These are phyloP conservation scores for Globisporangium nagaii DNA, from an alignment of 352 stramenopile species.

Conservation along the genomic window DNA sequence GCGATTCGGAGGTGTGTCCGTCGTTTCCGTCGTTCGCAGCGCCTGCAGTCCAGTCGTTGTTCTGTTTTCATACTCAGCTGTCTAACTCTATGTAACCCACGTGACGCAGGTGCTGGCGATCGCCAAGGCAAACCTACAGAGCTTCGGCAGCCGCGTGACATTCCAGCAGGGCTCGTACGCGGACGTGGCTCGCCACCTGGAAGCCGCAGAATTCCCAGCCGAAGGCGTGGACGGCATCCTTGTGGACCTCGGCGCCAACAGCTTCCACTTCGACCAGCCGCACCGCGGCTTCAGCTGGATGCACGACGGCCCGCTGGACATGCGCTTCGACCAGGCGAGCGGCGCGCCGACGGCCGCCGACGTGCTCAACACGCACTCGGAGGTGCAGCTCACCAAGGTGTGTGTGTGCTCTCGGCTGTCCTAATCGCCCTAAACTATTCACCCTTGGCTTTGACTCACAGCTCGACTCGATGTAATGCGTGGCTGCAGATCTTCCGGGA, in stretches of 20 bases:
- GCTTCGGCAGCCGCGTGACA: slow-evolving; percentile 40
- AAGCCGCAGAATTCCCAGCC: slow-evolving; percentile 28
- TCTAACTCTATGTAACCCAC: not conserved
- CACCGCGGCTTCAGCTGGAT: slow-evolving; percentile 68
- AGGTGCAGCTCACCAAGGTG: slow-evolving; percentile 65
- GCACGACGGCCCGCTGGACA: slow-evolving; percentile 72
- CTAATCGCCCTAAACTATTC: too few relatives aligned
- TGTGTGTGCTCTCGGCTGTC: not conserved
- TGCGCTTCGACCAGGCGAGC: slow-evolving; percentile 64
- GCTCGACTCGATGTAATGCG: not conserved
- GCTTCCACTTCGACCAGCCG: slow-evolving; percentile 73
- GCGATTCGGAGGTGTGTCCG: slow-evolving; percentile 49
- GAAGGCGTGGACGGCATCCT: slow-evolving; percentile 56
- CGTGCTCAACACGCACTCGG: slow-evolving; percentile 63
- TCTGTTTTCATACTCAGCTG: not conserved
- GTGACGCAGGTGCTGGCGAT: slow-evolving; percentile 34
- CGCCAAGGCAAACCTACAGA: slow-evolving; percentile 38
- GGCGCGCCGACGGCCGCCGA: slow-evolving; percentile 39
- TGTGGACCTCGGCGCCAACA: slow-evolving; percentile 79
- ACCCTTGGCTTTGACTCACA: too few relatives aligned
- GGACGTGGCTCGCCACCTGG: slow-evolving; percentile 37
- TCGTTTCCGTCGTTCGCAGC: too few relatives aligned
- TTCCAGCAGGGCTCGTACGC: slow-evolving; percentile 63
- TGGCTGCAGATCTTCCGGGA: slow-evolving; percentile 42
- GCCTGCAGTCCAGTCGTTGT: not conserved